Evolutionary conservation across 1,284 basidiomycete species (phyloP).

Genomic region (Irpex lacteus): DNA sequence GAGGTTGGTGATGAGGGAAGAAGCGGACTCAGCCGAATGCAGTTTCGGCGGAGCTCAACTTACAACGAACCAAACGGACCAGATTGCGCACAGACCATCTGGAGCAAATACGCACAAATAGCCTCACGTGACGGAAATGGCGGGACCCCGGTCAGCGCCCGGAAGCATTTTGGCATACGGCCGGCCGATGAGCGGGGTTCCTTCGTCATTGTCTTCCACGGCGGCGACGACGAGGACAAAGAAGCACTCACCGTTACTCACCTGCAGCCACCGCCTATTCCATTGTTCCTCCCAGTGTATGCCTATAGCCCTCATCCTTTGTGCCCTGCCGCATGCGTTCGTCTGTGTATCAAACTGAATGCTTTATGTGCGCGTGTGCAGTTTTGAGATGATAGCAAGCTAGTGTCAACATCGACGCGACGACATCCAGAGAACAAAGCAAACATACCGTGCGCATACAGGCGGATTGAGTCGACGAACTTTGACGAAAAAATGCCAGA

Average conservation of each 20-base stretch:
- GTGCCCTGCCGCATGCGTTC: not conserved
- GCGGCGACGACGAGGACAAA: constrained; percentile 9
- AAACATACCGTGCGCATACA: constrained; percentile 9
- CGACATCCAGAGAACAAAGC: constrained; percentile 3
- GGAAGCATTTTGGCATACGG: not conserved
- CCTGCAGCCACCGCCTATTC: no score
- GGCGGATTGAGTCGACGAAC: not conserved
- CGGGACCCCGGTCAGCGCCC: constrained; percentile 20
- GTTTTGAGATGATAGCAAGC: not conserved
- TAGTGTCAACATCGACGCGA: constrained; percentile 6
- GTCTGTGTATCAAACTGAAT: not conserved
- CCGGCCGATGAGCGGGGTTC: constrained; percentile 10
- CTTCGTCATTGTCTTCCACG: constrained; percentile 15
- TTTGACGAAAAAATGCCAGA: not conserved
- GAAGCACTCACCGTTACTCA: not conserved
- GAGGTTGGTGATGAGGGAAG: constrained; percentile 31
- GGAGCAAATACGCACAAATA: constrained; percentile 19
- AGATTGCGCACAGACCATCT: constrained; percentile 28
- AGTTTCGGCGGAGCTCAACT: constrained; percentile 25
- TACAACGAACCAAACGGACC: not conserved
- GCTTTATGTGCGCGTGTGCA: not conserved
- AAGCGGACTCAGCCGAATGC: constrained; percentile 28
- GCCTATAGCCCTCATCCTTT: no score
- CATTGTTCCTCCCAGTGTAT: no score
- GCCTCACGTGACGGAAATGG: constrained; percentile 22